Percentiles rank a stretch among this genome's conserved stretches.
phyloP scores from a whole-genome alignment of 192 early-diverging fungal species.

The Jimgerdemannia lactiflua region DNA sequence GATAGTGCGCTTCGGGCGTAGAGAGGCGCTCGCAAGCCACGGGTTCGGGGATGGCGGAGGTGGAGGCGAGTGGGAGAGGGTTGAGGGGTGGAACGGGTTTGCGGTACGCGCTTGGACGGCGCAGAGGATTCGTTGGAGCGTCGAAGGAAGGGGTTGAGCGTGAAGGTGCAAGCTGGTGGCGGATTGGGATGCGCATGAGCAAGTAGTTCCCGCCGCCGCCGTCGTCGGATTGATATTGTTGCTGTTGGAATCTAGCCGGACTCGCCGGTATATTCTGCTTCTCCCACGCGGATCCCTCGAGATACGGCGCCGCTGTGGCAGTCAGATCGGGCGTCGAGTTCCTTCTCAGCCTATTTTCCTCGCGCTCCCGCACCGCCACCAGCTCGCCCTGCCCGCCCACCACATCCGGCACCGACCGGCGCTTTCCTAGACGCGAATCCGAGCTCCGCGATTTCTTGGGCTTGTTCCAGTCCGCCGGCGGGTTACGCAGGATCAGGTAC shows the following conservation, averaged over 20 bases:
- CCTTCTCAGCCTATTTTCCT: not conserved
- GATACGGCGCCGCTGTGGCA: not conserved
- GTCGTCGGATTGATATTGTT: not conserved
- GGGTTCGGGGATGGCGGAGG: not conserved
- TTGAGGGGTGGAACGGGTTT: not conserved
- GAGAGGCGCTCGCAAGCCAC: conserved; percentile 1
- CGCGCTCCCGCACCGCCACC: not conserved
- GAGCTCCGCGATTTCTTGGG: not conserved
- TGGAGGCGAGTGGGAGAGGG: too few relatives aligned
- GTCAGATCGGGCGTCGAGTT: not conserved
- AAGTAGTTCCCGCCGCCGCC: not conserved
- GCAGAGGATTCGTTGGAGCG: not conserved
- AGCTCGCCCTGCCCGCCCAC: too few relatives aligned
- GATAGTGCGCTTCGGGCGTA: conserved; percentile 11
- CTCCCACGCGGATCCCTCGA: too few relatives aligned
- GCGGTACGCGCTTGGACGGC: not conserved
- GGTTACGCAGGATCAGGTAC: not conserved
- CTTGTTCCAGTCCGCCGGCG: not conserved
- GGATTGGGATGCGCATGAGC: not conserved
- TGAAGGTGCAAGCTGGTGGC: not conserved
- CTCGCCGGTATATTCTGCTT: too few relatives aligned
- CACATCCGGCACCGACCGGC: not conserved
- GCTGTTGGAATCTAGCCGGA: too few relatives aligned
- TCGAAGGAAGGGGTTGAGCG: not conserved
- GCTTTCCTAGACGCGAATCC: not conserved